phyloP scores from a whole-genome alignment of 176 grass and related monocot genomes.

The Guadua angustifolia region DNA sequence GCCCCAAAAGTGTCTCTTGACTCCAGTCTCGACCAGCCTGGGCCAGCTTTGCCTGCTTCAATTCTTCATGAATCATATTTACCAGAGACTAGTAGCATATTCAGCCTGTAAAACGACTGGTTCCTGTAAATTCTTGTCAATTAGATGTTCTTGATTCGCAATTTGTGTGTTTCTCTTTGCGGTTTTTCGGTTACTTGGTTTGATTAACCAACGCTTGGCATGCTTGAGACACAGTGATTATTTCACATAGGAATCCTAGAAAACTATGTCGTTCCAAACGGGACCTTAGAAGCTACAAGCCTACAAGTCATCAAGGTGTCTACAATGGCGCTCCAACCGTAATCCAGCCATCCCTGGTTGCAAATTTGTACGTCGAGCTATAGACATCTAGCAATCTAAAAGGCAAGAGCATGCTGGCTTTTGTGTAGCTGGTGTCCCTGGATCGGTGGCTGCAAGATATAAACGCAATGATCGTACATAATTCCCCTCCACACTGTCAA shows the following conservation, averaged over 20 bases:
- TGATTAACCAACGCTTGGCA: background rate
- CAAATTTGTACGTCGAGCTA: background rate
- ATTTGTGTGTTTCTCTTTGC: background rate
- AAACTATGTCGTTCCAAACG: background rate
- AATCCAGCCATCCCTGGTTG: background rate
- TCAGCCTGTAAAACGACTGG: background rate
- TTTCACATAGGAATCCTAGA: too few relatives aligned
- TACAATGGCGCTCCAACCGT: background rate
- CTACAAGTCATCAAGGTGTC: background rate
- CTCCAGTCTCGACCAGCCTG: background rate
- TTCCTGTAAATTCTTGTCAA: background rate
- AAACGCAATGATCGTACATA: slow-evolving; percentile 40
- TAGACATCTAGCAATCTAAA: background rate
- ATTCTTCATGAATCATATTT: background rate
- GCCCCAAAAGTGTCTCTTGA: slow-evolving; percentile 17
- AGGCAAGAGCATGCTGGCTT: slow-evolving; percentile 35
- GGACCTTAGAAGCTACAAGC: background rate
- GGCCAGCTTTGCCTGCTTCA: slow-evolving; percentile 16
- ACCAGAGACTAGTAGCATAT: background rate
- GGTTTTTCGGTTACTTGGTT: background rate
- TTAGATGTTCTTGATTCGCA: background rate
- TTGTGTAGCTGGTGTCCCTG: slow-evolving; percentile 41
- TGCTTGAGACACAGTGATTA: background rate
- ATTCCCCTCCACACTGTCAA: slow-evolving; percentile 35
- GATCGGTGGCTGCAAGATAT: slow-evolving; percentile 42